Evolutionary conservation across 768 basidiomycete species (phyloP), one percentile per base, ranked within the genome.

Genomic region (Termitomyces sp.): DNA sequence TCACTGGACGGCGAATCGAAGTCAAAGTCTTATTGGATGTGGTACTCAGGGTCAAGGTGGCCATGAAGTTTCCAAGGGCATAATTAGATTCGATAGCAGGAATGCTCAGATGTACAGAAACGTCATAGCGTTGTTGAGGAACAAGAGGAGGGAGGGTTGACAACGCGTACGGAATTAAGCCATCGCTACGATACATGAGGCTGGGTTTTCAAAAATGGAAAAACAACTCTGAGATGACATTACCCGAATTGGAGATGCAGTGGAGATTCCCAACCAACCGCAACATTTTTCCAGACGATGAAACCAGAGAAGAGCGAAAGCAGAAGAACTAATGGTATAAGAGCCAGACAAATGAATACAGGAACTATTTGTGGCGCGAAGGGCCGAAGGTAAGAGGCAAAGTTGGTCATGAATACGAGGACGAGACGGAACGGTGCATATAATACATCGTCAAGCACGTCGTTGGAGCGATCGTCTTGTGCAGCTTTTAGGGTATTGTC

Each of bases 31-130:
- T 81, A 68, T 92, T 92, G 18, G 78, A 76, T 30, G 75, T 63
- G 0, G 85, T 84, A 3, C 73, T 75, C 28, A 94, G 70, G 1
- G 79, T 83, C 36, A 93, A 67, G 45, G 76, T 79, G 5, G 83
- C 74, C 92, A 94, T 94, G 70, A 93, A 94, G 68, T 94, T 94
- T 43, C 92, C 92, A 3, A 94, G 81, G 4, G 76, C 84, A 63
- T 81, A 74, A 71, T 91, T 93, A 22, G 84, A 70, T 58, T 85
- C 82, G 18, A 80, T 79, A 3, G 82, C 75, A 11, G 92, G 92
- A 7, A 93, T 74, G 30, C 74, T 69, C 16, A 94, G 74, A 54
- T 83, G 80, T 16, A 93, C 71, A 45, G 84, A 84, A 52, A 94
- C 74, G 61, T 91, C 84, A 56, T 93, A 94, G n/a, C 81, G 81